Evolutionary conservation across 129 eudicot species (phyloP).

Genomic region (Flaveria robusta): DNA sequence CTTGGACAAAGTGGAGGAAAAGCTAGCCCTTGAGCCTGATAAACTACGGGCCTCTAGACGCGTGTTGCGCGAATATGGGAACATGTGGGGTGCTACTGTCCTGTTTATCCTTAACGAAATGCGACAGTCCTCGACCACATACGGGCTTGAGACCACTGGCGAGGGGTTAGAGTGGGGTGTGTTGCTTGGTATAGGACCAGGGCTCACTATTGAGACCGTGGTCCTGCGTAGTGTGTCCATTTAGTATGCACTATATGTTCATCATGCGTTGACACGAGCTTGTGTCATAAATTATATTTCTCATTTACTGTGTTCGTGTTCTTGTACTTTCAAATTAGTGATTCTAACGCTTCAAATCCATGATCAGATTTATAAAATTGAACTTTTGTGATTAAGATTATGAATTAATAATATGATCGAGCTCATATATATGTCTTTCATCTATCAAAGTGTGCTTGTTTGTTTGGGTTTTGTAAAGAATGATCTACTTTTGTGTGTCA

Average conservation of each 20-base stretch:
- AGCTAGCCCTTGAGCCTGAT: conserved; percentile 27
- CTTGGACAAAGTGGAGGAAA: conserved; percentile 29
- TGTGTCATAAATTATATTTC: no score
- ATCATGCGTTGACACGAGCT: no score
- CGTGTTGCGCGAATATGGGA: conserved; percentile 47
- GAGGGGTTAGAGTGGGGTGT: conserved; percentile 53
- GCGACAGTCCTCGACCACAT: conserved; percentile 53
- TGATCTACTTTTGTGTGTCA: no score
- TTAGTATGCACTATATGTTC: background rate
- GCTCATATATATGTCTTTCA: no score
- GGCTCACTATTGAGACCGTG: conserved; percentile 40
- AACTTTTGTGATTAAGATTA: no score
- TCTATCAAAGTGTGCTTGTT: no score
- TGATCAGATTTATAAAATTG: no score
- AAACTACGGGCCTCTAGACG: conserved; percentile 34
- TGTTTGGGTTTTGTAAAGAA: no score
- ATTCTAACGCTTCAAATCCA: no score
- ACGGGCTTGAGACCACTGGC: conserved; percentile 49
- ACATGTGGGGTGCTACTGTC: conserved; percentile 74
- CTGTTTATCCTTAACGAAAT: conserved; percentile 60
- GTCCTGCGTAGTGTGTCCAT: conserved; percentile 37
- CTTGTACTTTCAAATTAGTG: no score
- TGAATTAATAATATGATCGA: no score
- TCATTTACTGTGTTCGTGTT: no score
- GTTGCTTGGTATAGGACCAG: conserved; percentile 42